These are phyloP conservation scores for Apiospora marii DNA, from an alignment of 2,329 filamentous ascomycete species.

Conservation along the genomic window DNA sequence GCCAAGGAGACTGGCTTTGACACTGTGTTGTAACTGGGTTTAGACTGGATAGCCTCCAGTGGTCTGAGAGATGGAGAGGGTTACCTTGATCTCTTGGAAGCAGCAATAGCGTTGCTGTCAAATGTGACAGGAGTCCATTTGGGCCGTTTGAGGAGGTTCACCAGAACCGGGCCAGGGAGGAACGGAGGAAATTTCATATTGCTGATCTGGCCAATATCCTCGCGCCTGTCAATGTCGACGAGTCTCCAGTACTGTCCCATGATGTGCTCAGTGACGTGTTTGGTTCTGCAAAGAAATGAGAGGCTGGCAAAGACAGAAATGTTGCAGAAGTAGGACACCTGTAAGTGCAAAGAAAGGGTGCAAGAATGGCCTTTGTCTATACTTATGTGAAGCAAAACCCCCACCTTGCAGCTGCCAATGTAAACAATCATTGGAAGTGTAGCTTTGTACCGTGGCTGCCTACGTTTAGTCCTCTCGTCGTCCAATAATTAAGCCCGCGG, in stretches of 20 bases:
- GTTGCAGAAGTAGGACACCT: background rate
- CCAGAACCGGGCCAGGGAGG: background rate
- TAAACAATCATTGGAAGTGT: background rate
- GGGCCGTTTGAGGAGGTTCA: background rate
- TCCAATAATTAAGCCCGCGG: background rate
- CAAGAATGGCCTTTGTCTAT: too few relatives aligned
- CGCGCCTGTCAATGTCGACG: background rate
- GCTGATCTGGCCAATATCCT: background rate
- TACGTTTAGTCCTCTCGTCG: background rate
- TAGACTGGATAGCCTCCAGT: background rate
- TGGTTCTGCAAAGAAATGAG: background rate
- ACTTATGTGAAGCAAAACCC: background rate
- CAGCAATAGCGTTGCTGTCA: background rate
- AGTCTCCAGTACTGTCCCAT: conserved; percentile 1
- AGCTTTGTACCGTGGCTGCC: background rate
- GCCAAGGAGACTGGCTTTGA: background rate
- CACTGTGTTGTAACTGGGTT: background rate
- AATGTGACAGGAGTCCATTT: background rate
- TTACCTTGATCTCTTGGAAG: background rate
- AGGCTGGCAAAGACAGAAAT: background rate
- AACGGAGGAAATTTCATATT: background rate
- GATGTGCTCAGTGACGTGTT: background rate
- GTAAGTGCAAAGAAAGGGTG: background rate
- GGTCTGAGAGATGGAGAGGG: background rate
- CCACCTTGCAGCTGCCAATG: background rate